Conservation (phyloP, 208 protist genomes). For the Acanthamoeba castellanii region DNA sequence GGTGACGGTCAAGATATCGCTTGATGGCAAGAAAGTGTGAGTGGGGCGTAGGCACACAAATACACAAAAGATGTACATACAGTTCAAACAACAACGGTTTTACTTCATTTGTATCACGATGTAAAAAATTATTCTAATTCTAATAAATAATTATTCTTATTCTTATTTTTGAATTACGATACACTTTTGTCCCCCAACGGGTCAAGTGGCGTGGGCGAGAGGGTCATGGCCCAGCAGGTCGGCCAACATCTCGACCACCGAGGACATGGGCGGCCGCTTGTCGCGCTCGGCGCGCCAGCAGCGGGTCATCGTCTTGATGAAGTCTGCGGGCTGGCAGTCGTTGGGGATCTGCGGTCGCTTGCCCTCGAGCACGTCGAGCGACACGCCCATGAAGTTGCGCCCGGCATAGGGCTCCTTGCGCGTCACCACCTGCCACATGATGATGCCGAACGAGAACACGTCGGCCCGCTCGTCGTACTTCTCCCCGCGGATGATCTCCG, state of each 20-base stretch:
- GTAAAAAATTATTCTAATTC: no score
- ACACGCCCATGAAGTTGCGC: slow-evolving; percentile 61
- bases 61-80: no score
- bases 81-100: no score
- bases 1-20: slow-evolving; percentile 46
- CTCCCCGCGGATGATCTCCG: slow-evolving; percentile 44
- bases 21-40: slow-evolving; percentile 10
- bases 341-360: slow-evolving; percentile 19
- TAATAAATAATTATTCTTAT: no score
- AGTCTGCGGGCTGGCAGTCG: neutral
- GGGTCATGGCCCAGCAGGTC: neutral
- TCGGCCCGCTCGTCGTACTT: slow-evolving; percentile 62
- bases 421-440: slow-evolving; percentile 52
- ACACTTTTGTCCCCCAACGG: no score
- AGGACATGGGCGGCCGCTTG: neutral
- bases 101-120: no score
- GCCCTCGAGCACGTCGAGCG: slow-evolving; percentile 36
- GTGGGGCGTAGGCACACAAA: no score
- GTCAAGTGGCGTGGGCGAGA: no score
- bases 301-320: neutral
- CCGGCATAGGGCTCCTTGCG: slow-evolving; percentile 45
- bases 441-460: slow-evolving; percentile 53
- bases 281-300: neutral
- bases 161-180: no score
- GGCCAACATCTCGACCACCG: neutral